Conservation (phyloP, 495 filamentous ascomycete genomes). For the Penicillium herquei region DNA sequence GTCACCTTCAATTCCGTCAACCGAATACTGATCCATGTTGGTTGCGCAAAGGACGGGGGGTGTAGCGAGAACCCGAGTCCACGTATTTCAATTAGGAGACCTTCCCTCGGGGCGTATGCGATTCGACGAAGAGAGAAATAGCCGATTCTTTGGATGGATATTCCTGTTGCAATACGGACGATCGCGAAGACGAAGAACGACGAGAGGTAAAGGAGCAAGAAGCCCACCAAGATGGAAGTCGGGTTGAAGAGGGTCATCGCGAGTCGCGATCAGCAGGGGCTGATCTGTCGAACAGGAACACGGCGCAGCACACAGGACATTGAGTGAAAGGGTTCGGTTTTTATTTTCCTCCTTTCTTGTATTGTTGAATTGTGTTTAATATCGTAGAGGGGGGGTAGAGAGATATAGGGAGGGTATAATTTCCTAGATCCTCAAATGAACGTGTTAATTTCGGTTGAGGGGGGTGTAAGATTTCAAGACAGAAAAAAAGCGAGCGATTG, state of each 20-base stretch:
- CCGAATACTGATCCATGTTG: slow-evolving; percentile 92
- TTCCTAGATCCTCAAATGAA: slow-evolving; percentile 9
- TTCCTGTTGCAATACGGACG: slow-evolving; percentile 83
- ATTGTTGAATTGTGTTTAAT: background rate
- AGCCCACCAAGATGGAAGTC: slow-evolving; percentile 78
- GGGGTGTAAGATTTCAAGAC: background rate
- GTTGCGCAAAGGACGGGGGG: slow-evolving; percentile 91
- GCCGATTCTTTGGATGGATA: slow-evolving; percentile 94
- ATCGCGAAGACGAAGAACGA: slow-evolving; percentile 94
- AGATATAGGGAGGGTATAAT: background rate
- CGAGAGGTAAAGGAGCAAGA: slow-evolving; percentile 83
- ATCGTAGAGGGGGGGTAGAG: too few relatives aligned
- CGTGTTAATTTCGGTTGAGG: background rate
- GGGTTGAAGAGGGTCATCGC: slow-evolving; percentile 62
- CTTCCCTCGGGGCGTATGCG: slow-evolving; percentile 81
- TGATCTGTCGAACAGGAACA: slow-evolving; percentile 33
- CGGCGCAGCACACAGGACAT: slow-evolving; percentile 20
- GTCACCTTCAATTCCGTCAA: slow-evolving; percentile 82
- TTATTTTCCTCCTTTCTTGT: background rate
- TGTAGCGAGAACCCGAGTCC: slow-evolving; percentile 85
- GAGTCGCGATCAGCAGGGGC: slow-evolving; percentile 38
- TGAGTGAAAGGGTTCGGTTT: slow-evolving; percentile 13
- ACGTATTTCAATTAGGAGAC: slow-evolving; percentile 83
- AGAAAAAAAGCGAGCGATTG: background rate
- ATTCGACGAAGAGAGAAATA: slow-evolving; percentile 89